These are phyloP conservation scores for Magnaporthales sp. DNA, from an alignment of 2,329 filamentous ascomycete species.

Conservation along the genomic window DNA sequence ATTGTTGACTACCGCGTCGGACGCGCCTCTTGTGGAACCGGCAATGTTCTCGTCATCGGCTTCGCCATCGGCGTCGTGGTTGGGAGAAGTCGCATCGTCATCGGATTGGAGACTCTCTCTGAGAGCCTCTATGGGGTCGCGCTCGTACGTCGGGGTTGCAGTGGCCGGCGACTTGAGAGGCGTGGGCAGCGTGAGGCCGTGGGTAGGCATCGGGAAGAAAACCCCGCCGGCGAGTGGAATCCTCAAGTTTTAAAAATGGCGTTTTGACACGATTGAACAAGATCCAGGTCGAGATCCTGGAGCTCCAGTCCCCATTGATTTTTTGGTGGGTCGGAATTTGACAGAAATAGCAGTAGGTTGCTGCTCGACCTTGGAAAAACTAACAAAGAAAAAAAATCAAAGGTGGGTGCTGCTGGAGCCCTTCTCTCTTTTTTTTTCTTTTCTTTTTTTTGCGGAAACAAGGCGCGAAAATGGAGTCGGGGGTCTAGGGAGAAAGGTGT, in stretches of 20 bases:
- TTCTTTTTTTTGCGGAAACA: background rate
- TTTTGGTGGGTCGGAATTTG: constrained; percentile 5
- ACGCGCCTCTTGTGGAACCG: constrained; percentile 2
- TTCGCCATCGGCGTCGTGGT: background rate
- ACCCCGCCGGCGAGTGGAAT: constrained; percentile 4
- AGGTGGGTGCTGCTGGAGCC: background rate
- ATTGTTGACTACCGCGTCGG: background rate
- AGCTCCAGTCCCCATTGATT: constrained; percentile 5
- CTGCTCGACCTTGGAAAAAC: constrained; percentile 1
- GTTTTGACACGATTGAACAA: constrained; percentile 1
- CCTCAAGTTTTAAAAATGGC: constrained; percentile 3
- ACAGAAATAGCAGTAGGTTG: background rate
- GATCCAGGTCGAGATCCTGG: constrained; percentile 2
- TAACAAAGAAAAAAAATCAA: background rate
- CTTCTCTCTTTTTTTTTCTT: no score
- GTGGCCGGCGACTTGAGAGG: constrained; percentile 5
- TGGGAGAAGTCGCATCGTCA: background rate
- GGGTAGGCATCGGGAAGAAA: constrained; percentile 1
- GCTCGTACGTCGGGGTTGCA: constrained; percentile 1
- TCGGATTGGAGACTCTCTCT: constrained; percentile 4
- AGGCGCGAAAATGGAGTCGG: background rate
- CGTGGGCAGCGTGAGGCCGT: constrained; percentile 6
- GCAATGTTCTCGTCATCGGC: constrained; percentile 1
- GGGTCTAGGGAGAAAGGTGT: background rate
- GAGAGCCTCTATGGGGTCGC: constrained; percentile 5